Base-by-base conservation (phyloP, 495 filamentous ascomycete genomes). In the Recurvomyces mirabilis region DNA sequence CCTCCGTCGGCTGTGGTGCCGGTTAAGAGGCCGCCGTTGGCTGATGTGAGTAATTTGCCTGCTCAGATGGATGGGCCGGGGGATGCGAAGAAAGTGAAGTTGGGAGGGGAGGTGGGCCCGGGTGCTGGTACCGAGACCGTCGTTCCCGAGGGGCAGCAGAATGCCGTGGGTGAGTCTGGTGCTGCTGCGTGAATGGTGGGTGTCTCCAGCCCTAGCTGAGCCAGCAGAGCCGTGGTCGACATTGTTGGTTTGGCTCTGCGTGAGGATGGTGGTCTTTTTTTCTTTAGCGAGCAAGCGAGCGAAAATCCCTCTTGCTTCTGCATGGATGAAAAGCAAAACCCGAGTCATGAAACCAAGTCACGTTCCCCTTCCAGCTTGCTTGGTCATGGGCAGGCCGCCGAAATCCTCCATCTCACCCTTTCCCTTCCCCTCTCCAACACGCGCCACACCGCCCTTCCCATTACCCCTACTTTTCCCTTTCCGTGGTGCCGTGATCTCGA, bases 21-120 rank as follows among this genome's bases (percentile, higher is more conserved):
- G 4, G 68, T 74, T 51, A 80, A 78, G 53, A 63, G 75, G 32
- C 65, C 68, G 15, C 53, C 61, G 31, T 38, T 66, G 29, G 34
- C 46, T n/a, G 63, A 66, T 52, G 61, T 66, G 21, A 66, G 63
- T 44, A 66, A 66, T 49, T 5, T 52, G 22, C 35, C 12, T 38
- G 41, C 56, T 9, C 41, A 39, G 17, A 36, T 47, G 28, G 47
- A 50, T 41, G 55, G 43, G 4, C 28, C 50, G 14, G 33, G 36
- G 0, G 56, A 59, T 25, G 30, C 29, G 23, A 59, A 59, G 49
- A 59, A 48, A 46, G 26, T 33, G 1, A 56, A 48, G 43, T 25
- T 46, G 5, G 40, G 17, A n/a, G 29, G 14, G 9, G 10, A 28
- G 15, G 21, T 15, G 18, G 5, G 14, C 12, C 21, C 11, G n/a